These are phyloP conservation scores for Primulina tabacum DNA, from an alignment of 257 asterid genomes.

Conservation along the genomic window DNA sequence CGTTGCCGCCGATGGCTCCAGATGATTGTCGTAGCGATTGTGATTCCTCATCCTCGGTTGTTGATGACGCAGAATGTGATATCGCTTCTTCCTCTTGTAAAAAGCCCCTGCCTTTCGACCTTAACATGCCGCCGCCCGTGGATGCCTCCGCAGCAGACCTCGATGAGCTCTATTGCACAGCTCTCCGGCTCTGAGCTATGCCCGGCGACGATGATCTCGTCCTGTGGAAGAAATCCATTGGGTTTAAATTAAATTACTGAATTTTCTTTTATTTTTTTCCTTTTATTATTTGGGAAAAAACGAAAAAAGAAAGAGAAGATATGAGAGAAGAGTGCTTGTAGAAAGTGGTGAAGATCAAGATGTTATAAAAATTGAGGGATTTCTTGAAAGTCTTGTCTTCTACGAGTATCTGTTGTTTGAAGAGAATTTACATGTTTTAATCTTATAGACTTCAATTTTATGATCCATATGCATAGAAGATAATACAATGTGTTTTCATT, in stretches of 20 bases:
- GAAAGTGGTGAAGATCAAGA: constrained; percentile 8
- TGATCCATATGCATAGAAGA: constrained; percentile 21
- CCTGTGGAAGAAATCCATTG: neutral
- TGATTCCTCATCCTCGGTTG: constrained; percentile 65
- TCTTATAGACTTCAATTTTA: constrained; percentile 27
- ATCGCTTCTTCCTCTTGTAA: constrained; percentile 42
- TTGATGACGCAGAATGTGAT: constrained; percentile 51
- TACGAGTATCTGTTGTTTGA: constrained; percentile 33
- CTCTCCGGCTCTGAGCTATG: constrained; percentile 41
- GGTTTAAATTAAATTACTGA: neutral
- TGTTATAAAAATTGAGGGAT: constrained; percentile 3
- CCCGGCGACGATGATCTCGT: neutral
- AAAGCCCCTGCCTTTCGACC: constrained; percentile 48
- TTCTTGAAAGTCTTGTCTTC: constrained; percentile 19
- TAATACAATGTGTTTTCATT: constrained; percentile 12
- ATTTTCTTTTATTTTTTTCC: neutral
- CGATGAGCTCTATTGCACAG: constrained; percentile 41
- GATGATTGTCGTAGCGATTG: constrained; percentile 64
- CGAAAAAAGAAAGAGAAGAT: neutral
- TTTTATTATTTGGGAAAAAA: neutral
- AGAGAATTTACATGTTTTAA: constrained; percentile 29
- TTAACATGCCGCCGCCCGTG: constrained; percentile 40
- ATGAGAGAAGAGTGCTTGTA: neutral
- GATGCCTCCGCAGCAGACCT: constrained; percentile 22
- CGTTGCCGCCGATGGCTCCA: constrained; percentile 43